A percentile compares a stretch with the other conserved stretches of the same genome.
phyloP scores from a whole-genome alignment of 2,329 filamentous ascomycete species.

The Fusarium redolens region DNA sequence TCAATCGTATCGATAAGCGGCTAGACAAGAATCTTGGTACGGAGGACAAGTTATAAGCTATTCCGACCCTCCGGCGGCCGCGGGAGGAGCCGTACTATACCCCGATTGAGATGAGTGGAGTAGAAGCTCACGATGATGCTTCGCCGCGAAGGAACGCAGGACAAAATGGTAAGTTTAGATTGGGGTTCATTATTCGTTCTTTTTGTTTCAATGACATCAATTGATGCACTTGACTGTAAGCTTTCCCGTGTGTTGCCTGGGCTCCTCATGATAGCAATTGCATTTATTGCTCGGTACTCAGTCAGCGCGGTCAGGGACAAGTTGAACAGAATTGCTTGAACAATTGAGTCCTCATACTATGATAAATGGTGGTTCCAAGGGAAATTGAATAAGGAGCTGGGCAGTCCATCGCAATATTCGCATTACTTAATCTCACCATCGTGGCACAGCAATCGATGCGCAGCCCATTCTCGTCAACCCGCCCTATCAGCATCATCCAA shows the following conservation, averaged over 20 bases:
- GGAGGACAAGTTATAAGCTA: not conserved
- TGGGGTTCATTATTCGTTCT: not conserved
- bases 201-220: rapidly evolving
- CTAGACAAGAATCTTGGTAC: not conserved
- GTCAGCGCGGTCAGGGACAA: rapidly evolving
- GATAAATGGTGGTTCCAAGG: too few species aligned
- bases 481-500: too few species aligned
- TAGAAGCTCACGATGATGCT: not conserved
- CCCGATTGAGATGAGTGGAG: not conserved
- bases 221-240: too few species aligned
- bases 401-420: too few species aligned
- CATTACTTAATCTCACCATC: not conserved
- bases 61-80: not conserved
- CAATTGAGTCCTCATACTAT: too few species aligned
- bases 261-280: rapidly evolving
- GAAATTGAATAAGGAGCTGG: too few species aligned
- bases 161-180: not conserved
- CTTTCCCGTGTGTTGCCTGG: rapidly evolving
- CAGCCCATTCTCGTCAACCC: not conserved
- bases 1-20: not conserved
- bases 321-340: too few species aligned
- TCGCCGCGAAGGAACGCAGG: not conserved
- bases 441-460: not conserved
- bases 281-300: rapidly evolving
- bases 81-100: not conserved